These are phyloP conservation scores for Athelia sp. DNA, from an alignment of 1,284 basidiomycete genomes.

Conservation along the genomic window DNA sequence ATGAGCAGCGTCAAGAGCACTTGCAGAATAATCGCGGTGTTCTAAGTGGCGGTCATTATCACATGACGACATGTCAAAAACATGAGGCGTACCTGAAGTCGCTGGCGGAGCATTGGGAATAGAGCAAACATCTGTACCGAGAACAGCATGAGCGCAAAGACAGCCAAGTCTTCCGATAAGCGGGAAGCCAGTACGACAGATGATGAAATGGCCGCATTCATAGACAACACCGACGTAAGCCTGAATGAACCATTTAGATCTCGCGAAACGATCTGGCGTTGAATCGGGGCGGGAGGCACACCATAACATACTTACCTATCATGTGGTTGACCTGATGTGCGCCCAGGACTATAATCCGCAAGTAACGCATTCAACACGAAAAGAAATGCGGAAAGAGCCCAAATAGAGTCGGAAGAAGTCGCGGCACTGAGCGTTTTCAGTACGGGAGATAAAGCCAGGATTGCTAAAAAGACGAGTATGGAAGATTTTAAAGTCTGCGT, in stretches of 20 bases:
- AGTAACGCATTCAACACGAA: conserved; percentile 61
- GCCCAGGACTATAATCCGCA: conserved; percentile 55
- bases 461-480: conserved; percentile 81
- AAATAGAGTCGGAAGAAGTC: conserved; percentile 95
- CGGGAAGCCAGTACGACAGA: conserved; percentile 94
- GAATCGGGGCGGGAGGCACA: conserved; percentile 7
- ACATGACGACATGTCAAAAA: conserved; percentile 6
- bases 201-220: conserved; percentile 93
- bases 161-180: conserved; percentile 76
- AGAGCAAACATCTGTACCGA: conserved; percentile 83
- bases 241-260: conserved; percentile 33
- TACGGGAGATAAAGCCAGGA: conserved; percentile 89
- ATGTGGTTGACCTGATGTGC: conserved; percentile 29
- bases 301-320: background rate
- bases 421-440: conserved; percentile 89
- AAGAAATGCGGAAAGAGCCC: conserved; percentile 78
- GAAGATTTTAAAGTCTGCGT: conserved; percentile 69
- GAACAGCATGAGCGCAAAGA: conserved; percentile 88
- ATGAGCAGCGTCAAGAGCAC: conserved; percentile 46
- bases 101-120: conserved; percentile 78
- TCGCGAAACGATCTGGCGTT: too few relatives aligned
- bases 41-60: conserved; percentile 28
- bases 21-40: conserved; percentile 39
- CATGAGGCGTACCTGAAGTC: conserved; percentile 56
- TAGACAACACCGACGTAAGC: conserved; percentile 84